Evolutionary conservation across 768 basidiomycete species (phyloP), one percentile per base, ranked within the genome.

Genomic region (Boletus sp.): DNA sequence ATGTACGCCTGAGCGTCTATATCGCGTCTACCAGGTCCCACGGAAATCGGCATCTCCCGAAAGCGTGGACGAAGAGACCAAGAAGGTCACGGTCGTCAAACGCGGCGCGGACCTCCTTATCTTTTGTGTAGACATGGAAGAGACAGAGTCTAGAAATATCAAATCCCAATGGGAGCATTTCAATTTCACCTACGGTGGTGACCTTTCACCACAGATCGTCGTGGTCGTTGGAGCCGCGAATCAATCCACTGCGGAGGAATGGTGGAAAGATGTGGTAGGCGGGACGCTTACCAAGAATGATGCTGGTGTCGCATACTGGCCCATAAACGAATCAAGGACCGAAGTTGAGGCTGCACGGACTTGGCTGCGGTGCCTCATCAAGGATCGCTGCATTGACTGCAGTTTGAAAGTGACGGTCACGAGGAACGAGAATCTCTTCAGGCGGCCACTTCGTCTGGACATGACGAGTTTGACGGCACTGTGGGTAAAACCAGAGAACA

Each of bases 161-260:
- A 71, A 52, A 56, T 52, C 28, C 2, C 67, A 66, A 54, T 71
- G 69, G 68, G 64, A 69, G 30, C 53, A 67, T 44, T 69, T 69
- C 57, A 56, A 62, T 47, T 18, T 55, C 36, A 62, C 69, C 2
- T 69, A 71, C 10, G 57, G 69, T 36, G 68, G 68, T 9, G 62
- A 69, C 28, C 60, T 69, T 32, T 62, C 68, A 20, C 69, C 68
- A 10, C 64, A 54, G 33, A 64, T 69, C 42, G 53, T 71, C 20
- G 51, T 69, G 32, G 58, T 69, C 15, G 30, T 58, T 24, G 68
- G 68, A 39, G 69, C 62, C 10, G 7, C 18, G 8, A 37, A 54
- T 41, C 60, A 58, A 41, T 0, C 2, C 4, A 52, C 47, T 42
- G 69, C 69, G 24, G 50, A 69, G n/a, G 17, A 54, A 41, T 69